phyloP scores from a whole-genome alignment of 306 rosid genomes.

The Acacia confusa region DNA sequence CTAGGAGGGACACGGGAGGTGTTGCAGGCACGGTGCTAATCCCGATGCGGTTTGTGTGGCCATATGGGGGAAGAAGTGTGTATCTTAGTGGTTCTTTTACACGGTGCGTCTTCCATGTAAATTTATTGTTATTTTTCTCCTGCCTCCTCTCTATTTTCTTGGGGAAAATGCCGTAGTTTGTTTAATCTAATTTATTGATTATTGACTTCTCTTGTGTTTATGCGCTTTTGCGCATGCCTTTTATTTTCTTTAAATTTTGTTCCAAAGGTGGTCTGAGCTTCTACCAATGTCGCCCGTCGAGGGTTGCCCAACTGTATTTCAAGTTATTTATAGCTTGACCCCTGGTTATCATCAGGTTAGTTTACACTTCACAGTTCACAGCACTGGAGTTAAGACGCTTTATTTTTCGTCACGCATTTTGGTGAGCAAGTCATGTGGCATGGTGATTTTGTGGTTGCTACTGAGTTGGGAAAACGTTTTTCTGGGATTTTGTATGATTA shows the following conservation, averaged over 20 bases:
- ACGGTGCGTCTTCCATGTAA: slow-evolving; percentile 45
- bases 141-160: neutral
- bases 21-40: slow-evolving; percentile 62
- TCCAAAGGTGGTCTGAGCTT: slow-evolving; percentile 83
- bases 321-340: slow-evolving; percentile 71
- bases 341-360: slow-evolving; percentile 94
- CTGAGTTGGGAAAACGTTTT: neutral
- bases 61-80: slow-evolving; percentile 84
- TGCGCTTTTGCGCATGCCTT: neutral
- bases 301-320: slow-evolving; percentile 90
- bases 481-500: neutral
- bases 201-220: neutral
- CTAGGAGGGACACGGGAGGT: slow-evolving; percentile 50
- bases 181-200: slow-evolving; percentile 3
- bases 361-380: slow-evolving; percentile 24
- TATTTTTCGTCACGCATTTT: neutral
- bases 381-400: neutral
- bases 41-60: slow-evolving; percentile 95
- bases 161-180: slow-evolving; percentile 16
- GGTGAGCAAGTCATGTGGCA: neutral
- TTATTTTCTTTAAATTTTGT: neutral
- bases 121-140: neutral
- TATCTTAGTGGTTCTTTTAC: slow-evolving; percentile 84
- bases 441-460: neutral
- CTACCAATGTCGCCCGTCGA: slow-evolving; percentile 86